phyloP scores from a whole-genome alignment of 805 yeast species.

The Yamadazyma ubonensis region DNA sequence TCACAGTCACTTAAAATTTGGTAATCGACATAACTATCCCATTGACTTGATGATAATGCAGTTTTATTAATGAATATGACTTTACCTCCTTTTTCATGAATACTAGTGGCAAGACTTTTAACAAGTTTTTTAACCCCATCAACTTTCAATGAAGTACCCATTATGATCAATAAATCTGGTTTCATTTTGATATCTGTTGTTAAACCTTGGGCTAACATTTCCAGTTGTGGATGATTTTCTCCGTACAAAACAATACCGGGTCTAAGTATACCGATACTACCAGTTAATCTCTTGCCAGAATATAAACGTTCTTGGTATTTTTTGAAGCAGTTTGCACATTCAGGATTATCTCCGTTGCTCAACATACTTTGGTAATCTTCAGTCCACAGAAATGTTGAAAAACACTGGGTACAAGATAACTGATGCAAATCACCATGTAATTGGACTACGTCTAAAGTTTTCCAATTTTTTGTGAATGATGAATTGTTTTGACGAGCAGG shows the following conservation, averaged over 20 bases:
- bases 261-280: conserved; percentile 70
- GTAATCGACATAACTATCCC: conserved; percentile 76
- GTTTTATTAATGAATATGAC: conserved; percentile 78
- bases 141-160: conserved; percentile 91
- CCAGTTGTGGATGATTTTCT: conserved; percentile 88
- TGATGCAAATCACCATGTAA: conserved; percentile 85
- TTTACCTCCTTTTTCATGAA: conserved; percentile 76
- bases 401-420: conserved; percentile 75
- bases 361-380: conserved; percentile 46
- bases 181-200: conserved; percentile 59
- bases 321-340: conserved; percentile 67
- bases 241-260: conserved; percentile 93
- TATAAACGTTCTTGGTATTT: conserved; percentile 54
- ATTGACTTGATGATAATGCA: conserved; percentile 51
- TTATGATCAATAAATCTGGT: conserved; percentile 80
- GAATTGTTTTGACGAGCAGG: conserved; percentile 13
- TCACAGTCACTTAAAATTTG: conserved; percentile 83
- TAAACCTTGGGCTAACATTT: conserved; percentile 69
- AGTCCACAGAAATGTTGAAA: conserved; percentile 59
- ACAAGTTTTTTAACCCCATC: conserved; percentile 85
- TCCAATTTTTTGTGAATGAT: conserved; percentile 49
- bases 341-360: conserved; percentile 67
- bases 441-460: conserved; percentile 74
- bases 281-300: conserved; percentile 72
- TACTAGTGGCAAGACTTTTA: conserved; percentile 59